Percentiles rank a stretch among this genome's conserved stretches.
Conservation (phyloP, 805 yeast genomes). For the Metschnikowia orientalis region DNA sequence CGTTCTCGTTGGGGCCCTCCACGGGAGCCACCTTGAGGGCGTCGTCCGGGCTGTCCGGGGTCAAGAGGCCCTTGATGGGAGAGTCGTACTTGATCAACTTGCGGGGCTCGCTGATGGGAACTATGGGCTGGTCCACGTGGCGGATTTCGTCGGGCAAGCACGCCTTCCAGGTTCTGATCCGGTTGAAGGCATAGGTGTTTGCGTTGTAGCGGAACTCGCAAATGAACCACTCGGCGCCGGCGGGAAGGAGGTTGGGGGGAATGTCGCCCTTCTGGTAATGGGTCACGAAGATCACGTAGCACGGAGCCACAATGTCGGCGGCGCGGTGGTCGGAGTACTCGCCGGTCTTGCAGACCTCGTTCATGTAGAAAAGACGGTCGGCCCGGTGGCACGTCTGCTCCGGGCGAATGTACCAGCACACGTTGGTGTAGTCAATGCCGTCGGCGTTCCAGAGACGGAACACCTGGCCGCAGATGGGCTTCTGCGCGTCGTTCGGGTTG, state of each 20-base stretch:
- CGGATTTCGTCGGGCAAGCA: constrained; percentile 96
- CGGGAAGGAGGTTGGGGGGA: constrained; percentile 53
- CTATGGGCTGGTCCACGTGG: constrained; percentile 68
- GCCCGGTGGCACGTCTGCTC: constrained; percentile 95
- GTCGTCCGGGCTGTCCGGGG: constrained; percentile 64
- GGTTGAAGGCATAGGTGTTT: constrained; percentile 82
- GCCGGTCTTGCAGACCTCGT: constrained; percentile 95
- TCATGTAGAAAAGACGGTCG: constrained; percentile 84
- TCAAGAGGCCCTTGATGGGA: constrained; percentile 75
- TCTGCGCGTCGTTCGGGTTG: constrained; percentile 82
- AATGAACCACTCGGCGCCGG: constrained; percentile 80
- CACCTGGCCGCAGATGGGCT: constrained; percentile 91
- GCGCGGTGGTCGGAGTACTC: constrained; percentile 93
- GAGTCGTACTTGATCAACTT: constrained; percentile 73
- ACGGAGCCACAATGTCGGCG: constrained; percentile 85
- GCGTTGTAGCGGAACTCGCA: constrained; percentile 96
- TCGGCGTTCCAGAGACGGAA: constrained; percentile 95
- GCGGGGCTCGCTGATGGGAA: constrained; percentile 63
- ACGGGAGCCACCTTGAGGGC: constrained; percentile 82
- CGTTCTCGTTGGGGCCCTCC: constrained; percentile 68
- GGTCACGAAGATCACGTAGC: constrained; percentile 92
- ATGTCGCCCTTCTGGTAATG: constrained; percentile 95
- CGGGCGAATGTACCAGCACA: constrained; percentile 97
- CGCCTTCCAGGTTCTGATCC: constrained; percentile 97
- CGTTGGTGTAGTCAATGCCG: constrained; percentile 78